Conservation (phyloP, 2,329 filamentous ascomycete genomes). For the Hyphodiscus sp. region DNA sequence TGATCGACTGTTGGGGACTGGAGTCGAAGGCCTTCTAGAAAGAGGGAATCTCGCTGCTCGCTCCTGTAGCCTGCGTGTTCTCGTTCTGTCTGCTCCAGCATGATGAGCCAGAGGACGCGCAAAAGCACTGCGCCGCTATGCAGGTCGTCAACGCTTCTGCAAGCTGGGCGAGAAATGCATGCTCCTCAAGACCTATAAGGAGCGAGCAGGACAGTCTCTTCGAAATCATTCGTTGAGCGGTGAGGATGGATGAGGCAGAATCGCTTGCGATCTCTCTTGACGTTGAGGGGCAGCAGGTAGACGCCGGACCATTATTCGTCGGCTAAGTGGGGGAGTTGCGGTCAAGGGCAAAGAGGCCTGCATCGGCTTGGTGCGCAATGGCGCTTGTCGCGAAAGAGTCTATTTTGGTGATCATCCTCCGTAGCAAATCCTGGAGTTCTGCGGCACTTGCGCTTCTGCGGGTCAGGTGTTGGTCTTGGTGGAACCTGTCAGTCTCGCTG, state of each 20-base stretch:
- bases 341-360: conserved; percentile 3
- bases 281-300: conserved; percentile 11
- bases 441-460: conserved; percentile 16
- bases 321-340: conserved; percentile 12
- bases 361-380: conserved; percentile 14
- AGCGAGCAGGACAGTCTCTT: conserved; percentile 4
- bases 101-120: conserved; percentile 1
- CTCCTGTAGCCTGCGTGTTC: neutral
- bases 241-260: conserved; percentile 19
- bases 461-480: neutral
- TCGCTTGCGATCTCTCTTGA: conserved; percentile 5
- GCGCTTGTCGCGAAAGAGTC: conserved; percentile 22
- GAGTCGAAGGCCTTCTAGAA: conserved; percentile 12
- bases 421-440: neutral
- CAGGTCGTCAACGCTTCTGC: conserved; percentile 11
- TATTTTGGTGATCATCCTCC: conserved; percentile 14
- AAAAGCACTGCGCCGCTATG: conserved; percentile 17
- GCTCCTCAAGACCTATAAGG: conserved; percentile 22
- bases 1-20: neutral
- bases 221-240: conserved; percentile 21
- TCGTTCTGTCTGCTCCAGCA: neutral
- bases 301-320: conserved; percentile 25
- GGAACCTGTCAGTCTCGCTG: conserved; percentile 8
- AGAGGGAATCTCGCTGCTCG: neutral
- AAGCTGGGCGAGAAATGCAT: conserved; percentile 14